Evolutionary conservation across 306 rosid genomes (phyloP).

Genomic region (Cucurbita moschata): DNA sequence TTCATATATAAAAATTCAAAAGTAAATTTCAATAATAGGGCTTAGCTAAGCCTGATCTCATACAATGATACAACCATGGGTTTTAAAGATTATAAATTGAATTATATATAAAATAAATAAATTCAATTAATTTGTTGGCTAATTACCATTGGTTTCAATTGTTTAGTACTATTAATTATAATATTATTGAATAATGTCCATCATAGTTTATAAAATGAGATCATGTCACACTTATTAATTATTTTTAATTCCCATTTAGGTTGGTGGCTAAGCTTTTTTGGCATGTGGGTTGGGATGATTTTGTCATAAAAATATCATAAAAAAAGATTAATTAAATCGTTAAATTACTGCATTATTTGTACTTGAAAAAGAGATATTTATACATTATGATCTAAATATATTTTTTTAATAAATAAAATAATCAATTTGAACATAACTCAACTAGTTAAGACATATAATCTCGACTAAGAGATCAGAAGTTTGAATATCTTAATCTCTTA

Average conservation of each 20-base stretch:
- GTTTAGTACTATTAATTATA: background rate
- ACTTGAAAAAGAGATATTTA: background rate
- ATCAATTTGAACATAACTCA: no score
- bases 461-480: no score
- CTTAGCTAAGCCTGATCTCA: background rate
- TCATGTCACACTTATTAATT: background rate
- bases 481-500: no score
- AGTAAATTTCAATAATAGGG: background rate
- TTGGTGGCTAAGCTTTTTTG: background rate
- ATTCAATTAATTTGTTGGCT: background rate
- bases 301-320: background rate
- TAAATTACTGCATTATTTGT: background rate
- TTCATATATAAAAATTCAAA: background rate
- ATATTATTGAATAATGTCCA: background rate
- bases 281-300: slow-evolving; percentile 3
- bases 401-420: no score
- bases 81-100: background rate
- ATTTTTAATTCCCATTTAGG: background rate
- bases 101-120: background rate
- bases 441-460: no score
- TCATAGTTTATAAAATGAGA: background rate
- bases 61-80: background rate
- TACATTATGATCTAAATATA: no score
- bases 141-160: background rate
- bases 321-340: background rate